Evolutionary conservation across 345 rosid genomes (phyloP).

Genomic region (Gossypium raimondii): DNA sequence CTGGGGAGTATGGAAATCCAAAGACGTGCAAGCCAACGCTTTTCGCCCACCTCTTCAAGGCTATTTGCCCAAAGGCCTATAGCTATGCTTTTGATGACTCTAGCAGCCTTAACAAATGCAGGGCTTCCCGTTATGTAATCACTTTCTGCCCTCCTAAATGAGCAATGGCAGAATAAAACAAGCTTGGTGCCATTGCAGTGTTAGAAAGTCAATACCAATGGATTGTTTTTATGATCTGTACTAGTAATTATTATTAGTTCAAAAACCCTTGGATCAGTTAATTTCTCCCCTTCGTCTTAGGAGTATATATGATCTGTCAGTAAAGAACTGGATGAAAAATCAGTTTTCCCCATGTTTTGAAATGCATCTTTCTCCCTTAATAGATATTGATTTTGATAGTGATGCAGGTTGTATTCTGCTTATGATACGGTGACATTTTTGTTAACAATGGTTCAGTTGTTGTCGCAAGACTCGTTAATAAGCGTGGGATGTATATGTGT

Average conservation of each 20-base stretch:
- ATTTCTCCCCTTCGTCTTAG: background rate
- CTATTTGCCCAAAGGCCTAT: conserved; percentile 84
- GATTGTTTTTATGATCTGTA: background rate
- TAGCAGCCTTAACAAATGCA: conserved; percentile 77
- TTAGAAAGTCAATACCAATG: background rate
- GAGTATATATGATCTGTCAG: background rate
- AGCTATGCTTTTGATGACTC: conserved; percentile 95
- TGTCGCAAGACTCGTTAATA: too few species aligned
- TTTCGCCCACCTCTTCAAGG: conserved; percentile 79
- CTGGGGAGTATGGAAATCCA: conserved; percentile 66
- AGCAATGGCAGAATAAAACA: background rate
- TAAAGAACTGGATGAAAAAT: background rate
- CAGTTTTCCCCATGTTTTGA: background rate
- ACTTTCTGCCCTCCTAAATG: conserved; percentile 88
- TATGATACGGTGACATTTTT: too few species aligned
- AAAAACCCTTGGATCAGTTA: background rate
- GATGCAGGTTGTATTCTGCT: too few species aligned
- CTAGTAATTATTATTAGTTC: background rate
- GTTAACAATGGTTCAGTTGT: too few species aligned
- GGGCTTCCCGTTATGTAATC: conserved; percentile 83
- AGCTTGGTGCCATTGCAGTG: background rate
- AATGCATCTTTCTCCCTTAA: background rate
- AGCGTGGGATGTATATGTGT: too few species aligned
- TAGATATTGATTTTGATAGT: background rate
- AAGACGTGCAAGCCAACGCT: conserved; percentile 78